These are phyloP conservation scores for Zygosaccharomyces bailii DNA, from an alignment of 805 yeast species.

Conservation along the genomic window DNA sequence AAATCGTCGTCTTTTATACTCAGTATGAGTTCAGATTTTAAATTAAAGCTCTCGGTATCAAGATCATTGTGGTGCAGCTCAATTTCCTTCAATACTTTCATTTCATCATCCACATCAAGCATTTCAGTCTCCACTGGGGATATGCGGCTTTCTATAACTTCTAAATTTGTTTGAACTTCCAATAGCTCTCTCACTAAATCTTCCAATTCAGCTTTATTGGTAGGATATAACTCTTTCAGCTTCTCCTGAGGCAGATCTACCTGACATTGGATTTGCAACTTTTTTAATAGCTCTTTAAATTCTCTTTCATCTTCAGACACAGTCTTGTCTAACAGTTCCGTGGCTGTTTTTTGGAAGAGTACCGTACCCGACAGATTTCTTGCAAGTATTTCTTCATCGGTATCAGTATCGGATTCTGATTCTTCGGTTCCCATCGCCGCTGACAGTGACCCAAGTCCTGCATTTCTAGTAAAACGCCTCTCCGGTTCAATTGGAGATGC, in stretches of 20 bases:
- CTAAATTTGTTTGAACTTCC: background rate
- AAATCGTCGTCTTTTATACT: constrained; percentile 17
- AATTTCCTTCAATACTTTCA: constrained; percentile 5
- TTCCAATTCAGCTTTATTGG: constrained; percentile 4
- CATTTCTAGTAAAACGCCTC: constrained; percentile 53
- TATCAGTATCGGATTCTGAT: constrained; percentile 21
- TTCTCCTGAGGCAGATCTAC: constrained; percentile 5
- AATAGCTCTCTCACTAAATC: constrained; percentile 2
- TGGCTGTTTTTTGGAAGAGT: constrained; percentile 13
- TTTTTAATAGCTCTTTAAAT: constrained; percentile 5
- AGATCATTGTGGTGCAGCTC: background rate
- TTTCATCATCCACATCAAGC: constrained; percentile 8
- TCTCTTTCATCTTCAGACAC: background rate
- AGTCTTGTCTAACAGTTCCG: background rate
- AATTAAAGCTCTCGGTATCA: background rate
- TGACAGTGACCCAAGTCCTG: constrained; percentile 68
- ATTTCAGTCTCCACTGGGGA: constrained; percentile 8
- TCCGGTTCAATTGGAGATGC: constrained; percentile 73
- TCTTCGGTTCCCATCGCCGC: constrained; percentile 23
- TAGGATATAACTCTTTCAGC: background rate
- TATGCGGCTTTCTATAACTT: constrained; percentile 10
- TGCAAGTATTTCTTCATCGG: constrained; percentile 14
- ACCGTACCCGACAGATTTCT: constrained; percentile 7
- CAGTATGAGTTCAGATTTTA: constrained; percentile 12
- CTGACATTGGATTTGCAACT: constrained; percentile 2